Base-by-base conservation (phyloP, 768 basidiomycete genomes). In the Leccinum barrowsii region DNA sequence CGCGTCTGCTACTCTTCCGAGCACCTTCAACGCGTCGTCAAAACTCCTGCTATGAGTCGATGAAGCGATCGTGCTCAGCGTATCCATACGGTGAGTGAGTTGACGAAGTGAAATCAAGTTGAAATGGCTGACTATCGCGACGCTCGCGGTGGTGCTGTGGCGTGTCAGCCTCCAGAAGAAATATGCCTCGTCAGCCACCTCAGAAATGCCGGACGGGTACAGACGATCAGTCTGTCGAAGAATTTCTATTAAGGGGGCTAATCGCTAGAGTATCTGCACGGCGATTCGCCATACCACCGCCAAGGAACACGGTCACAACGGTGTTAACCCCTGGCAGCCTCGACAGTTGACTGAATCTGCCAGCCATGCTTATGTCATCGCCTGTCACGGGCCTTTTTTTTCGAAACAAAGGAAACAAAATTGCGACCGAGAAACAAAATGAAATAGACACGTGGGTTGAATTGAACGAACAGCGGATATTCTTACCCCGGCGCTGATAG, bases 1-100 rank as follows among this genome's bases (percentile, higher is more conserved):
- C 30, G 70, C 70, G 21, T 71, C 71, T 19, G 70, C 71, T 1
- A 71, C 61, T 52, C 67, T 62, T 52, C 60, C 70, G 2, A 71
- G 65, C 34, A 71, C 59, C 52, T 60, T 60, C 1, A 73, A 11
- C 0, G 58, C 67, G 22, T 71, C 67, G 32, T 62, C 62, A 0
- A 51, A 15, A 11, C 58, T 30, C 35, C 11, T 32, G 3, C 17
- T 47, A 6, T 46, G 49, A 4, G 28, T 35, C 5, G 56, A 21
- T 5, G 58, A 35, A 30, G 48, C 53, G 19, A 37, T 53, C n/a
- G n/a, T 34, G 51, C 19, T 50, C 47, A 13, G 13, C 13, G 7
- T 37, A 11, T 60, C 42, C 67, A 64, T 69, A 12, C 5, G 34
- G 15, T 26, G 26, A n/a, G 35, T n/a, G 24, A 50, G 15, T 17